Conservation (phyloP, 2,329 filamentous ascomycete species). For the Cladophialophora bantiana region DNA sequence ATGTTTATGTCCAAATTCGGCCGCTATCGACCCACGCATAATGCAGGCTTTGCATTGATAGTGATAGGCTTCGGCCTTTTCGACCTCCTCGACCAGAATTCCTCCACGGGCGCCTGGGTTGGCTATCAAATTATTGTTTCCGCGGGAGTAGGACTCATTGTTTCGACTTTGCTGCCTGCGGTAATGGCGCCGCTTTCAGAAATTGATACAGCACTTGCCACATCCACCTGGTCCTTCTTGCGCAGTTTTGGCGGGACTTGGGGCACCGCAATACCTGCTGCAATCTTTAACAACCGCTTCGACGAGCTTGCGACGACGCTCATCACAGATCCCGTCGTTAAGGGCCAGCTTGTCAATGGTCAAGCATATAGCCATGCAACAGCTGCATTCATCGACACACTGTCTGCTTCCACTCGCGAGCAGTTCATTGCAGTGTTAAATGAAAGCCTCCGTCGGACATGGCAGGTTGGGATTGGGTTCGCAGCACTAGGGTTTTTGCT, state of each 20-base stretch:
- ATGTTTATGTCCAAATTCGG: constrained; percentile 41
- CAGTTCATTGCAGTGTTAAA: constrained; percentile 26
- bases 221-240: constrained; percentile 42
- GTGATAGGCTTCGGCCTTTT: constrained; percentile 41
- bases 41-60: constrained; percentile 40
- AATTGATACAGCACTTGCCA: constrained; percentile 38
- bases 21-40: constrained; percentile 43
- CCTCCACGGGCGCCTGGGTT: constrained; percentile 39
- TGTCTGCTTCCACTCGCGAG: constrained; percentile 12
- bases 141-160: constrained; percentile 37
- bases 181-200: constrained; percentile 40
- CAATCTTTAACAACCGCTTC: constrained; percentile 43
- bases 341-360: constrained; percentile 15
- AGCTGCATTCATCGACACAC: constrained; percentile 23
- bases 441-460: constrained; percentile 32
- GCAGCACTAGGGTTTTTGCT: constrained; percentile 33
- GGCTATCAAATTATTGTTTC: constrained; percentile 40
- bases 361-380: constrained; percentile 11
- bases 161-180: constrained; percentile 38
- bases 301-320: constrained; percentile 16
- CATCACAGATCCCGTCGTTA: constrained; percentile 2
- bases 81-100: constrained; percentile 39
- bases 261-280: constrained; percentile 42
- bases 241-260: constrained; percentile 43
- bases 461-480: constrained; percentile 36